Evolutionary conservation across 2,329 filamentous ascomycete genomes (phyloP).

Genomic region (Xylariaceae sp.): DNA sequence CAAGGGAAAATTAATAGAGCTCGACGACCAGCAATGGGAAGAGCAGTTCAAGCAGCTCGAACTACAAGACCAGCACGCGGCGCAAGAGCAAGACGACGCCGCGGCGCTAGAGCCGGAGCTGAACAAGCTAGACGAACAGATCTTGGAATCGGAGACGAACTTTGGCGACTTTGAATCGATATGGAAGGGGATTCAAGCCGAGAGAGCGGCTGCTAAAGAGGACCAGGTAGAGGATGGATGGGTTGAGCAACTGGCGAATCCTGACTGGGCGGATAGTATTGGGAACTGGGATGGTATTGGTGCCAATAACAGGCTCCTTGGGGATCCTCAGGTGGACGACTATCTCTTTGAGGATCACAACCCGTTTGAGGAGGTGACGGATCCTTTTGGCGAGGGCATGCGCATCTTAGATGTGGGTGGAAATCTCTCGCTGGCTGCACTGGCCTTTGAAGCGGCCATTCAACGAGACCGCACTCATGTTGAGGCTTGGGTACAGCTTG

Average conservation of each 20-base stretch:
- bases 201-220: constrained; percentile 64
- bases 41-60: constrained; percentile 84
- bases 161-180: constrained; percentile 87
- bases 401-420: constrained; percentile 91
- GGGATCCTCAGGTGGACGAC: constrained; percentile 74
- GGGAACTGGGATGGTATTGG: constrained; percentile 54
- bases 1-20: constrained; percentile 89
- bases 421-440: constrained; percentile 84
- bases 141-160: constrained; percentile 62
- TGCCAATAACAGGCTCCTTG: constrained; percentile 36
- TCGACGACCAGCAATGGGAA: constrained; percentile 93
- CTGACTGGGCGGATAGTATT: constrained; percentile 69
- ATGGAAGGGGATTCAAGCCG: constrained; percentile 76
- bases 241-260: constrained; percentile 65
- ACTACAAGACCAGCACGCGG: constrained; percentile 37
- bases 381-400: constrained; percentile 89
- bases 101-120: constrained; percentile 78
- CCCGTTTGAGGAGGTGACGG: constrained; percentile 70
- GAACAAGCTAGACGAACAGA: constrained; percentile 69
- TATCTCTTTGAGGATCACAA: constrained; percentile 97
- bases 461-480: constrained; percentile 84
- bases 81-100: constrained; percentile 53
- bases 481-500: constrained; percentile 89
- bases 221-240: constrained; percentile 57
- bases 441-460: constrained; percentile 93